A percentile compares a stretch with the other conserved stretches of the same genome.
These are phyloP conservation scores for Cairneyella variabilis DNA, from an alignment of 495 filamentous ascomycete species.

Conservation along the genomic window DNA sequence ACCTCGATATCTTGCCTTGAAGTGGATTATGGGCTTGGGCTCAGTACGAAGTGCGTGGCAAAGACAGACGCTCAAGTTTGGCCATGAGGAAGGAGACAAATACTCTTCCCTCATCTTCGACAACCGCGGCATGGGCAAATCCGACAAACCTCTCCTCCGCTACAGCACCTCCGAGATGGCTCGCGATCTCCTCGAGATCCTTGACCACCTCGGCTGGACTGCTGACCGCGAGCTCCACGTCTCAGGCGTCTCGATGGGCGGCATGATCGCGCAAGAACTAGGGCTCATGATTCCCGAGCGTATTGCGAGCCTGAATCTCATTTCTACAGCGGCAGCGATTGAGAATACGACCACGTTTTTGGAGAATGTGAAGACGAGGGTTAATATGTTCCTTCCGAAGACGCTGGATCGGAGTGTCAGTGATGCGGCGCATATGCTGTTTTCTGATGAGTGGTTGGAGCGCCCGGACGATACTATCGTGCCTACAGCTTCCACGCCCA, in stretches of 20 bases:
- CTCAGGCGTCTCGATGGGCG: constrained; percentile 72
- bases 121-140: constrained; percentile 70
- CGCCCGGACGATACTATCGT: constrained; percentile 53
- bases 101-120: constrained; percentile 74
- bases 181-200: constrained; percentile 62
- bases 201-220: constrained; percentile 68
- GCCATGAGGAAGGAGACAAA: constrained; percentile 58
- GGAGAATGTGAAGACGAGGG: constrained; percentile 65
- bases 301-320: constrained; percentile 60
- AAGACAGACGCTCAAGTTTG: constrained; percentile 72
- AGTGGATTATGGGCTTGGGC: constrained; percentile 66
- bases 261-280: constrained; percentile 87
- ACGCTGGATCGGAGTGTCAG: constrained; percentile 48
- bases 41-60: constrained; percentile 55
- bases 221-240: constrained; percentile 57
- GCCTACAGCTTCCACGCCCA: constrained; percentile 30
- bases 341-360: constrained; percentile 52
- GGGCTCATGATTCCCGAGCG: constrained; percentile 58
- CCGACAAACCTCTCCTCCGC: constrained; percentile 66
- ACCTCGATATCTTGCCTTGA: constrained; percentile 11
- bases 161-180: constrained; percentile 78
- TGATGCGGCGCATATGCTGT: constrained; percentile 54
- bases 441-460: constrained; percentile 55
- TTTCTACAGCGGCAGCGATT: constrained; percentile 69
- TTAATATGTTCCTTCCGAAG: constrained; percentile 67